A percentile compares a stretch with the other conserved stretches of the same genome.
Conservation (phyloP, 2,329 filamentous ascomycete genomes). For the Pyrenophora tritici-repentis region DNA sequence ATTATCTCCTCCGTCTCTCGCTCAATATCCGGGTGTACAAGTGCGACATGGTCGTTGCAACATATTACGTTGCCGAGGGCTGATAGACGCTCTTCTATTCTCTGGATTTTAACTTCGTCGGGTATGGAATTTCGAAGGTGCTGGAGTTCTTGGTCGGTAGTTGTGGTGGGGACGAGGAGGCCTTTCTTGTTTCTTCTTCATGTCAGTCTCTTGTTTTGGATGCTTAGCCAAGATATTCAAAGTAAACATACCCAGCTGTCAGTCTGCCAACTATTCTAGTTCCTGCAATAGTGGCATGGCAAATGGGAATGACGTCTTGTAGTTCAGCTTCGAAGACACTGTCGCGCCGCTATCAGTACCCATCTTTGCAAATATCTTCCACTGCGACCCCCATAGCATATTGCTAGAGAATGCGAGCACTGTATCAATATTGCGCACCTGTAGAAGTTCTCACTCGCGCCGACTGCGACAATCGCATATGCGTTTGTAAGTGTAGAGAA, state of each 20-base stretch:
- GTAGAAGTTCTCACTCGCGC: conserved; percentile 99
- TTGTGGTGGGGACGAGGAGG: conserved; percentile 92
- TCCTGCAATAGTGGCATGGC: conserved; percentile 93
- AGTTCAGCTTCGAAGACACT: conserved; percentile 97
- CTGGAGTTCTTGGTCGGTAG: conserved; percentile 97
- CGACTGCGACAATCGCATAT: conserved; percentile 91
- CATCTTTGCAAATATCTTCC: not conserved
- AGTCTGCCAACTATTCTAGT: conserved; percentile 94
- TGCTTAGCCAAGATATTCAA: not conserved
- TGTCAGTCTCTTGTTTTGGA: conserved; percentile 1
- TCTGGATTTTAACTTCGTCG: conserved; percentile 89
- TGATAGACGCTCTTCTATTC: conserved; percentile 95
- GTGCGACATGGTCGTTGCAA: conserved; percentile 93
- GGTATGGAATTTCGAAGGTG: conserved; percentile 95
- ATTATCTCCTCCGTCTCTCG: conserved; percentile 99
- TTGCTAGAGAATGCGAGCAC: not conserved
- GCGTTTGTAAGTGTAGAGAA: conserved; percentile 97
- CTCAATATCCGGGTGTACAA: conserved; percentile 95
- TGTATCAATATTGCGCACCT: conserved; percentile 56
- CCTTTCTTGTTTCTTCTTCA: conserved; percentile 83
- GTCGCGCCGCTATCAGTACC: conserved; percentile 26
- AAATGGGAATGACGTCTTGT: conserved; percentile 95
- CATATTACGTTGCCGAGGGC: conserved; percentile 97
- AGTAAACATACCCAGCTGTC: conserved; percentile 74
- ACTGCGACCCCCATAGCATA: not conserved